Evolutionary conservation across 352 stramenopile genomes (phyloP), one percentile per base, ranked within the genome.

Genomic region (Phytophthora chlamydospora): DNA sequence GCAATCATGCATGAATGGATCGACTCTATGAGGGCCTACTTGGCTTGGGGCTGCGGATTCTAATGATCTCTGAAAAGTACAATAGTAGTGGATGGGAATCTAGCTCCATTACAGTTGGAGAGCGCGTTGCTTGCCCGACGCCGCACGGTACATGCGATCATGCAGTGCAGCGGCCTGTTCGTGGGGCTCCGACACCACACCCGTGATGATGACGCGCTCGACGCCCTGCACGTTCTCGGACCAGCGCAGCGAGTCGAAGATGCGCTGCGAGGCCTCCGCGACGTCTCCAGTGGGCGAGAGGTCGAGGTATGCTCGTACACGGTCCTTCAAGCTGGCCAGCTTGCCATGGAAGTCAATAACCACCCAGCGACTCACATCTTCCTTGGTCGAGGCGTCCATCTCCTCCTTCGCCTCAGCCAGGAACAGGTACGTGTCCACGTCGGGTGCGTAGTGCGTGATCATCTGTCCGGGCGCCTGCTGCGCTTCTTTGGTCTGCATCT

Each of bases 381-480:
- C 57, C 0, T 49, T 52, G 10, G 1, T 24, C 0, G 71, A 52
- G 2, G 72, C 45, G 36, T 85, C 60, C 40, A 87, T 75, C 19
- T 46, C 43, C 38, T 86, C 74, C 3, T 10, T 17, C 3, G 73
- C 78, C n/a, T 76, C 58, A 1, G 53, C 43, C 39, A 90, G 74
- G 54, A 89, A 78, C 50, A 98, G 66, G 67, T 90, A 97, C 34
- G 91, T 97, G 65, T 93, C 76, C 29, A 98, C 86, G 60, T 99
- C 87, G 0, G 97, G 97, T 10, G 97, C 97, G 69, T 99, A 99
- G 75, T 99, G 97, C 27, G 93, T 98, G 67, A 99, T 85, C 19
- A 96, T 85, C 79, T 99, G 97, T 12, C 97, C 97, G 0, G 97
- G 97, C 4, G 96, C 95, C 33, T 98, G 89, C 44, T 97, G 85